A percentile compares a stretch with the other conserved stretches of the same genome.
phyloP scores from a whole-genome alignment of 2,329 filamentous ascomycete genomes.

The Cercospora sp. region DNA sequence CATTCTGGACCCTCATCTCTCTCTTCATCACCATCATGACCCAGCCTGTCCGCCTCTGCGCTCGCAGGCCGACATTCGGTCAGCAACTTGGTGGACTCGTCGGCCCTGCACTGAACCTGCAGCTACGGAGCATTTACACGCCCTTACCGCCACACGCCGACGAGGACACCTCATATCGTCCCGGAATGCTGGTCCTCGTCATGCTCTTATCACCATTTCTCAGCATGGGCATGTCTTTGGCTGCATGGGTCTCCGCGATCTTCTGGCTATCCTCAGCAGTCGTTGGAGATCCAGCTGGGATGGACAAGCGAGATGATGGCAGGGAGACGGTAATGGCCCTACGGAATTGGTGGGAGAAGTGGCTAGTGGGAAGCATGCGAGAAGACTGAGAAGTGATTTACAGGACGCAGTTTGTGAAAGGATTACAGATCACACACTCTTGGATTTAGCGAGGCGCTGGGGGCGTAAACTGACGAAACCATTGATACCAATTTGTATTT shows the following conservation, averaged over 20 bases:
- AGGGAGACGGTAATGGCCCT: constrained; percentile 60
- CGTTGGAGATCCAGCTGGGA: constrained; percentile 61
- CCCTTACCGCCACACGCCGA: constrained; percentile 34
- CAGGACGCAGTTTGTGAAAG: background rate
- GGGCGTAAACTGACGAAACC: background rate
- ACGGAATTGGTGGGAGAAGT: constrained; percentile 61
- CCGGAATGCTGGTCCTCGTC: constrained; percentile 52
- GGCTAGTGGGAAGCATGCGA: constrained; percentile 45
- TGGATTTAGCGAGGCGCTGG: constrained; percentile 10
- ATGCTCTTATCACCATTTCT: constrained; percentile 58
- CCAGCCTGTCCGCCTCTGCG: constrained; percentile 57
- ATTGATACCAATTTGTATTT: constrained; percentile 7
- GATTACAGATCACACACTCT: background rate
- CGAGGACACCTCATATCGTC: constrained; percentile 42
- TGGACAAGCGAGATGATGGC: constrained; percentile 60
- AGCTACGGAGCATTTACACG: constrained; percentile 52
- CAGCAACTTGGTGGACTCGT: constrained; percentile 55
- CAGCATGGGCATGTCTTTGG: constrained; percentile 57
- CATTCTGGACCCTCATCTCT: constrained; percentile 56
- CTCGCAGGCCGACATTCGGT: constrained; percentile 49
- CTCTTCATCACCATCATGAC: constrained; percentile 53
- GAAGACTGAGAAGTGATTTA: constrained; percentile 23
- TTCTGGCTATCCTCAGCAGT: constrained; percentile 58
- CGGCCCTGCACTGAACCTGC: constrained; percentile 54
- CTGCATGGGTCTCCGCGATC: constrained; percentile 59